A percentile compares a stretch with the other conserved stretches of the same genome.
Evolutionary conservation across 805 yeast species (phyloP).

Genomic region (Myxozyma vanderwaltii): DNA sequence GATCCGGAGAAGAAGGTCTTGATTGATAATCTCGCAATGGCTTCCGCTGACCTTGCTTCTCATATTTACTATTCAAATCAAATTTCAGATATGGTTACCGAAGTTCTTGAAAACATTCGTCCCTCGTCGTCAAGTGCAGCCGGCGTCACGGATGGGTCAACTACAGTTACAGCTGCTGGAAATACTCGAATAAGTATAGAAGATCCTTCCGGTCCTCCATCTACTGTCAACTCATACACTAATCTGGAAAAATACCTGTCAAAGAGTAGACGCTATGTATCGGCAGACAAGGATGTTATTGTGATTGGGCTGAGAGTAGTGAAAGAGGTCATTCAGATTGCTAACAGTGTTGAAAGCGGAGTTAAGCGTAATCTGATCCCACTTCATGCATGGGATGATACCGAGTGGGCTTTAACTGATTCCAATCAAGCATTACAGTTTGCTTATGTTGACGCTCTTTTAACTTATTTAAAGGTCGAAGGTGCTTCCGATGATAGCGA

Average conservation of each 20-base stretch:
- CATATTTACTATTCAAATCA: constrained; percentile 88
- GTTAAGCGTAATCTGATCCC: constrained; percentile 29
- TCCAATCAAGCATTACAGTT: constrained; percentile 1
- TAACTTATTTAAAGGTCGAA: constrained; percentile 20
- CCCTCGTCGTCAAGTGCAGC: not conserved
- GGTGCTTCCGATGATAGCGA: not conserved
- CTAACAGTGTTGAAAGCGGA: constrained; percentile 24
- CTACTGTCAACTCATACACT: constrained; percentile 22
- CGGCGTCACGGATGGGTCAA: not conserved
- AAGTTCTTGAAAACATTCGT: constrained; percentile 48
- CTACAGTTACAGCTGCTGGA: not conserved
- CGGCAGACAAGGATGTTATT: constrained; percentile 12
- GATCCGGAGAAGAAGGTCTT: constrained; percentile 36
- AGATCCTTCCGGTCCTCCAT: constrained; percentile 16
- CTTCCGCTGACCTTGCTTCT: constrained; percentile 69
- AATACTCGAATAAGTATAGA: not conserved
- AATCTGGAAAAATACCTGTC: constrained; percentile 22
- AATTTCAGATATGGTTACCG: constrained; percentile 75
- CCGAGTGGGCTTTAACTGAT: constrained; percentile 29
- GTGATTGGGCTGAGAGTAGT: constrained; percentile 18
- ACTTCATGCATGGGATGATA: constrained; percentile 22
- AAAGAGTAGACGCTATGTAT: not conserved
- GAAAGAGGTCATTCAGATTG: constrained; percentile 25
- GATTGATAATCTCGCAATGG: constrained; percentile 52
- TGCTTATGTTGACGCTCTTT: constrained; percentile 26